These are phyloP conservation scores for Trametes hirsuta DNA, from an alignment of 1,284 basidiomycete species.

Conservation along the genomic window DNA sequence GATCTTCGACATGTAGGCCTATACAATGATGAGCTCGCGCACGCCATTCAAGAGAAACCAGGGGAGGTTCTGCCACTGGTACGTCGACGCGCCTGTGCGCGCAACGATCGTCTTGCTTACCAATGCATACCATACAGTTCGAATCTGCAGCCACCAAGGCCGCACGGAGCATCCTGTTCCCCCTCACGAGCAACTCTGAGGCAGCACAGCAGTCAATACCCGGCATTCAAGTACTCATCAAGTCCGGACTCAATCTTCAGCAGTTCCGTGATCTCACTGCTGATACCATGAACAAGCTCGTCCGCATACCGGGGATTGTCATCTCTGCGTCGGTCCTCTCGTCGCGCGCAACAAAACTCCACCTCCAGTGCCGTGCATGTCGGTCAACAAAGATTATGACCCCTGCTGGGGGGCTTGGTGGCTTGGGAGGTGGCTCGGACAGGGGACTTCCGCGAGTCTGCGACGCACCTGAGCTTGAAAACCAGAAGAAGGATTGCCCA, in stretches of 20 bases:
- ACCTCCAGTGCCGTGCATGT: constrained; percentile 93
- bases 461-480: constrained; percentile 74
- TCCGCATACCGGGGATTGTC: constrained; percentile 97
- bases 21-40: constrained; percentile 93
- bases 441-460: constrained; percentile 84
- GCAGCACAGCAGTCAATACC: constrained; percentile 71
- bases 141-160: constrained; percentile 87
- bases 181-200: constrained; percentile 61
- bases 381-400: constrained; percentile 81
- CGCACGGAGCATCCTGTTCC: constrained; percentile 81
- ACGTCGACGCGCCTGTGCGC: constrained; percentile 24
- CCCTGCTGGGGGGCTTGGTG: constrained; percentile 86
- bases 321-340: constrained; percentile 96
- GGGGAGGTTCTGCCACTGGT: constrained; percentile 91
- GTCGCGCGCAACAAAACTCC: constrained; percentile 90
- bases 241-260: constrained; percentile 88
- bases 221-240: constrained; percentile 88
- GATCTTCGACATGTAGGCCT: constrained; percentile 90
- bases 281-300: constrained; percentile 93
- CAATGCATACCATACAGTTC: constrained; percentile 55
- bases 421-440: constrained; percentile 80
- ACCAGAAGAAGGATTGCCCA: constrained; percentile 90
- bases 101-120: too few relatives aligned
- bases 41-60: constrained; percentile 88
- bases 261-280: constrained; percentile 95